phyloP scores from a whole-genome alignment of 768 basidiomycete species.

The Tulasnella sp. region DNA sequence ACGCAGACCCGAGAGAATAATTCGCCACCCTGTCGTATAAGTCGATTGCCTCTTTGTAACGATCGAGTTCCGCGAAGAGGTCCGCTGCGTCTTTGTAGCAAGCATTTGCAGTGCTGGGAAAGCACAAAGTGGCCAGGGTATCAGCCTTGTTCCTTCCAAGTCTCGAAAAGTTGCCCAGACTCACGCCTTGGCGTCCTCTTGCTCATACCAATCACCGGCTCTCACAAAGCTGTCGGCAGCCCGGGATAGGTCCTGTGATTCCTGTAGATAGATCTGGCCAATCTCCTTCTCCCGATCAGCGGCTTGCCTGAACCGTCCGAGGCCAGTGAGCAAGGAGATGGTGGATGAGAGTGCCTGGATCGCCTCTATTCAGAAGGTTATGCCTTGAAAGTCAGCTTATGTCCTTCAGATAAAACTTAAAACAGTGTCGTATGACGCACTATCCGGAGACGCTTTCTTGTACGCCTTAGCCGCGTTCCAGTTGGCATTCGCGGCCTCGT shows the following conservation, averaged over 20 bases:
- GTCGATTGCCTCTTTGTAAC: slow-evolving; percentile 74
- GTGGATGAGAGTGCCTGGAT: slow-evolving; percentile 78
- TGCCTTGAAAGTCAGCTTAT: slow-evolving; percentile 18
- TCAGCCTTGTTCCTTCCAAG: not conserved
- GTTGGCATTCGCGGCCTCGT: slow-evolving; percentile 97
- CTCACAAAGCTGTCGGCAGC: slow-evolving; percentile 86
- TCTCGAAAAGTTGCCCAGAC: slow-evolving; percentile 24
- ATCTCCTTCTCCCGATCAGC: slow-evolving; percentile 98
- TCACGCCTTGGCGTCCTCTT: slow-evolving; percentile 93
- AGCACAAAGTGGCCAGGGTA: too few relatives aligned
- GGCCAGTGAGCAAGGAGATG: slow-evolving; percentile 66
- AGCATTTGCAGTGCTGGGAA: slow-evolving; percentile 88
- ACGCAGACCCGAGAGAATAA: slow-evolving; percentile 60
- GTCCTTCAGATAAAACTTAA: slow-evolving; percentile 2
- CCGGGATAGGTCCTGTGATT: slow-evolving; percentile 62
- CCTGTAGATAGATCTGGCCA: slow-evolving; percentile 47
- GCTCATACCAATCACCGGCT: slow-evolving; percentile 95
- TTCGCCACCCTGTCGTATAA: slow-evolving; percentile 86
- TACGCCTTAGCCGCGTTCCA: slow-evolving; percentile 97
- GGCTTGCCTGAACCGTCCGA: slow-evolving; percentile 90
- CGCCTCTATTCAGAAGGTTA: slow-evolving; percentile 62
- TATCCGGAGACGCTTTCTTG: slow-evolving; percentile 77
- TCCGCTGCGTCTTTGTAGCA: slow-evolving; percentile 97
- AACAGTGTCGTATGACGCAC: slow-evolving; percentile 49
- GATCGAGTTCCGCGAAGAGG: slow-evolving; percentile 77